Percentiles rank a stretch among this genome's conserved stretches.
phyloP scores from a whole-genome alignment of 2,329 filamentous ascomycete species.

The Paecilomyces formosus region DNA sequence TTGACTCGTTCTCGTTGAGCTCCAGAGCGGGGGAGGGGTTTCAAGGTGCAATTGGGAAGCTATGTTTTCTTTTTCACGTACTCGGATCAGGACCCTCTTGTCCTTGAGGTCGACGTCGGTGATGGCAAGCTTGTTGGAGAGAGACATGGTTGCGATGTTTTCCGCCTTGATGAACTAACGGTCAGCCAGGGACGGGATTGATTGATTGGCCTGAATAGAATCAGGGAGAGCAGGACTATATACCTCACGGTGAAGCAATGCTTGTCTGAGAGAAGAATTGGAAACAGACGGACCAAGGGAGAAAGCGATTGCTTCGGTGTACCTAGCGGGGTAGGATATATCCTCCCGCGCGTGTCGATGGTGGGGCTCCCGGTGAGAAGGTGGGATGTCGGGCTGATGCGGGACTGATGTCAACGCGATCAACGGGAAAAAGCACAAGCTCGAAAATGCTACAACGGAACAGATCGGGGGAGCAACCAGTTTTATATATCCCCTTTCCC shows the following conservation, averaged over 20 bases:
- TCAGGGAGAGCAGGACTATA: neutral
- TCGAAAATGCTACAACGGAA: constrained; percentile 16
- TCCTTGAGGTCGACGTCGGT: constrained; percentile 93
- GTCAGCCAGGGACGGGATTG: neutral
- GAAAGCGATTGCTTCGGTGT: neutral
- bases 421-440: neutral
- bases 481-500: neutral
- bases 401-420: constrained; percentile 32
- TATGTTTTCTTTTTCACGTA: constrained; percentile 42
- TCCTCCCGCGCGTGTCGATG: constrained; percentile 1
- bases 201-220: neutral
- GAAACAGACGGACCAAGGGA: neutral
- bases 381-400: constrained; percentile 28
- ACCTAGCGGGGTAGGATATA: neutral
- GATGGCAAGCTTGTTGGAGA: constrained; percentile 96
- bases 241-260: neutral
- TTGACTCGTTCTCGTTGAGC: constrained; percentile 1
- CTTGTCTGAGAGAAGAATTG: neutral
- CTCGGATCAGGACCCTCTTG: constrained; percentile 96
- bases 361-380: constrained; percentile 21
- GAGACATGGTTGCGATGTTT: constrained; percentile 62
- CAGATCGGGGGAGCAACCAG: constrained; percentile 15
- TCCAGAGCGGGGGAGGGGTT: neutral
- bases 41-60: constrained; percentile 9
- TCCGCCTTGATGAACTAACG: neutral